Evolutionary conservation across 2,329 filamentous ascomycete species (phyloP), one percentile per base, ranked within the genome.

Genomic region (Lasiodiplodia theobromae): DNA sequence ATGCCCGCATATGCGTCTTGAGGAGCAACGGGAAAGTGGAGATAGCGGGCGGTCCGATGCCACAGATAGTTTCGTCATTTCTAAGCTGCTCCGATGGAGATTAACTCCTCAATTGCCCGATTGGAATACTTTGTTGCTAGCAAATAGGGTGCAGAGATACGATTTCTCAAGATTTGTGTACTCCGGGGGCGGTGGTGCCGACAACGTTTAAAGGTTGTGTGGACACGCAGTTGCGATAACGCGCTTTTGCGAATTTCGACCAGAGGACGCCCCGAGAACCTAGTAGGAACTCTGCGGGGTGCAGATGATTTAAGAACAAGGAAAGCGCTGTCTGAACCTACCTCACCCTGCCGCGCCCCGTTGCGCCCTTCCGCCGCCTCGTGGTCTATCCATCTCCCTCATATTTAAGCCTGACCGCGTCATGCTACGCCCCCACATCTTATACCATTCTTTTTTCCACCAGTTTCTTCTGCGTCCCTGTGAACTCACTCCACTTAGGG

Each of bases 11-110:
- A 34, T n/a, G 34, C 34, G 31, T n/a, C 18, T 38, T 40, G 11
- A 18, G 54, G 54, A n/a, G 44, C 44, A 47, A 57, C 21, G 31
- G 54, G 31, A 28, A 16, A 57, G 31, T 56, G 53, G 31, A 57
- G 54, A 57, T 57, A 57, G 54, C 54, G 54, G 54, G 18, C 54
- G 31, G 54, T 57, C 54, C 54, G 54, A 57, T 57, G 31, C 31
- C 10, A 21, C 11, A 40, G 54, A 40, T 25, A 34, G 23, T 25
- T 31, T 34, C 10, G 54, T 14, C 44, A 47, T 47, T n/a, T 21
- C 44, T 18, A 21, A 47, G 44, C 44, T 21, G 44, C 44, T 11
- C 21, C n/a, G 44, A n/a, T 14, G n/a, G 18, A 10, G 44, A 21
- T 21, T 47, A 21, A 18, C 21, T 21, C 18, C 7, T 10, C 21